Conservation (phyloP, 768 basidiomycete species). For the Phallus indusiatus region DNA sequence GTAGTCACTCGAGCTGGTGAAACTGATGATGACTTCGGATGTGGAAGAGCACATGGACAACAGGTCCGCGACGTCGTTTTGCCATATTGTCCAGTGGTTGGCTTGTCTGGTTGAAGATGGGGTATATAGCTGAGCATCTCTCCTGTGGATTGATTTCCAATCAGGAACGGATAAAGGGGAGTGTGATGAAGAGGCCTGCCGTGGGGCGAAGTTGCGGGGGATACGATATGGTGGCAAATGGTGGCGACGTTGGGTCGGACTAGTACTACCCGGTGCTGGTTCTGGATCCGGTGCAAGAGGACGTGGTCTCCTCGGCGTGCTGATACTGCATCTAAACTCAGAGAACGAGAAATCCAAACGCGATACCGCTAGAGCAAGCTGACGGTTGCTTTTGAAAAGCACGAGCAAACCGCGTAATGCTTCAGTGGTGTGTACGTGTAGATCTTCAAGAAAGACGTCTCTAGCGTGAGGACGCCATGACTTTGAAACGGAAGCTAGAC, state of each 20-base stretch:
- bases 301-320: conserved; percentile 8
- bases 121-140: background rate
- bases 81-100: conserved; percentile 12
- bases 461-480: conserved; percentile 12
- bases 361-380: conserved; percentile 10
- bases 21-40: conserved; percentile 7
- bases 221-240: background rate
- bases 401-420: conserved; percentile 9
- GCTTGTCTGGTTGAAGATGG: conserved; percentile 13
- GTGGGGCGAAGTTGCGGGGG: background rate
- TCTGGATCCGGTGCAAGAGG: background rate
- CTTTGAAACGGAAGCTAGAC: conserved; percentile 10
- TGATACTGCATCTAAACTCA: conserved; percentile 11
- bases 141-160: conserved; percentile 6
- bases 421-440: conserved; percentile 10
- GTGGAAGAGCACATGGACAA: conserved; percentile 10
- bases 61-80: conserved; percentile 8
- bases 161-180: background rate
- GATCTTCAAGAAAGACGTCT: conserved; percentile 14
- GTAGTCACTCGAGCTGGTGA: background rate
- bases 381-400: background rate
- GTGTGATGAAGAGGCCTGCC: background rate
- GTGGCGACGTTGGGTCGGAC: background rate
- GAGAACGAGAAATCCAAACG: conserved; percentile 11
- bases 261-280: background rate